phyloP scores from a whole-genome alignment of 306 rosid genomes.

The Glycine soja region DNA sequence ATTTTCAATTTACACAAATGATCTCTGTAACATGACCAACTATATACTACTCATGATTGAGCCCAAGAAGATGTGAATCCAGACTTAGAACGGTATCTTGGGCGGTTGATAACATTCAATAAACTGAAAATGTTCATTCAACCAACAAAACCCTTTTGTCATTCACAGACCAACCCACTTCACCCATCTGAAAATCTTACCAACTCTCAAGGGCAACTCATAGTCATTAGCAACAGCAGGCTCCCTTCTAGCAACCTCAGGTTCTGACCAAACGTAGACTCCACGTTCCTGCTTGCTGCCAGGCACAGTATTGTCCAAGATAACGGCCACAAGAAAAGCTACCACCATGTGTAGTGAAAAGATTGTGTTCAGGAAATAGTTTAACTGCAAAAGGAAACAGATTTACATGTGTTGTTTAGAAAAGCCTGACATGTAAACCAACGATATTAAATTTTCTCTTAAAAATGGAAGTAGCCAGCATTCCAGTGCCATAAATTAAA shows the following conservation, averaged over 20 bases:
- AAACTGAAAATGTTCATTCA: no score
- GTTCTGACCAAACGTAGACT: slow-evolving; percentile 91
- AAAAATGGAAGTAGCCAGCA: slow-evolving; percentile 7
- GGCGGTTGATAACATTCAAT: no score
- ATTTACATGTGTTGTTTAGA: slow-evolving; percentile 1
- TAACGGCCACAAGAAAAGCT: slow-evolving; percentile 83
- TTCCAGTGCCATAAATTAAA: slow-evolving; percentile 2
- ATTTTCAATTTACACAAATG: slow-evolving; percentile 61
- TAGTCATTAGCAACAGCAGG: slow-evolving; percentile 84
- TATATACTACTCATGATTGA: slow-evolving; percentile 34
- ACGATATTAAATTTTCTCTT: not conserved
- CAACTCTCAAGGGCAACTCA: slow-evolving; percentile 82
- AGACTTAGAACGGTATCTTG: not conserved
- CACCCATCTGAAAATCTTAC: slow-evolving; percentile 93
- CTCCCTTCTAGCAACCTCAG: slow-evolving; percentile 83
- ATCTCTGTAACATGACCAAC: slow-evolving; percentile 54
- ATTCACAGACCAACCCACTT: slow-evolving; percentile 92
- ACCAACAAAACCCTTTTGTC: not conserved
- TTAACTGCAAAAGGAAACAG: slow-evolving; percentile 63
- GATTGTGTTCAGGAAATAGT: slow-evolving; percentile 79
- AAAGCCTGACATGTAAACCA: slow-evolving; percentile 16
- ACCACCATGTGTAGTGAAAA: slow-evolving; percentile 86
- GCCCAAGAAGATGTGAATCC: slow-evolving; percentile 28
- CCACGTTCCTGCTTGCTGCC: slow-evolving; percentile 96
- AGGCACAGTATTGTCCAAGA: slow-evolving; percentile 94